A percentile compares a stretch with the other conserved stretches of the same genome.
Conservation (phyloP, 108 stramenopile species). For the Schizochytrium sp. region DNA sequence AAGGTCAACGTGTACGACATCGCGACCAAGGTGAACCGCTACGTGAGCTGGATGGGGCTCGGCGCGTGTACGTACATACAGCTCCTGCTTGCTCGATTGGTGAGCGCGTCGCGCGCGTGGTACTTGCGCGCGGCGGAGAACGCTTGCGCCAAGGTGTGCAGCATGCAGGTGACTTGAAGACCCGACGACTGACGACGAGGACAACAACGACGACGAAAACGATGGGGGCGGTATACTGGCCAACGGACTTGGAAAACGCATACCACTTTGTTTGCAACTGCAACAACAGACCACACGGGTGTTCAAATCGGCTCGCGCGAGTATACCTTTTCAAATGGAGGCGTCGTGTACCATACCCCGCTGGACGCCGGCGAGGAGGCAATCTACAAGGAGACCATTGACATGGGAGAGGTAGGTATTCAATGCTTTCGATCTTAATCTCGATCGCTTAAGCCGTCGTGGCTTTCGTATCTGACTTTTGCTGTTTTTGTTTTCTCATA, state of each 20-base stretch:
- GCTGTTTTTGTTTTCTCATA: neutral
- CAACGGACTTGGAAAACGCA: too few relatives aligned
- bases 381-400: neutral
- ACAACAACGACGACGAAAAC: too few relatives aligned
- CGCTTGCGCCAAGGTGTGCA: neutral
- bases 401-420: neutral
- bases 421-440: neutral
- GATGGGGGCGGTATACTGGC: too few relatives aligned
- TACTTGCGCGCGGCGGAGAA: neutral
- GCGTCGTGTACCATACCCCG: neutral
- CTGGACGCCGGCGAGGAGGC: constrained; percentile 1
- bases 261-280: too few relatives aligned
- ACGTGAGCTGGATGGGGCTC: neutral
- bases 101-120: too few relatives aligned
- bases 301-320: neutral
- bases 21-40: constrained; percentile 4
- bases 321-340: constrained; percentile 1
- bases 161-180: too few relatives aligned
- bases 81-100: too few relatives aligned
- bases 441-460: neutral
- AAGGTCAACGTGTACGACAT: constrained; percentile 16
- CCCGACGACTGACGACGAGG: too few relatives aligned
- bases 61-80: neutral
- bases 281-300: neutral
- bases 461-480: neutral